These are phyloP conservation scores for Xylaria flabelliformis DNA, from an alignment of 495 filamentous ascomycete species.

Conservation along the genomic window DNA sequence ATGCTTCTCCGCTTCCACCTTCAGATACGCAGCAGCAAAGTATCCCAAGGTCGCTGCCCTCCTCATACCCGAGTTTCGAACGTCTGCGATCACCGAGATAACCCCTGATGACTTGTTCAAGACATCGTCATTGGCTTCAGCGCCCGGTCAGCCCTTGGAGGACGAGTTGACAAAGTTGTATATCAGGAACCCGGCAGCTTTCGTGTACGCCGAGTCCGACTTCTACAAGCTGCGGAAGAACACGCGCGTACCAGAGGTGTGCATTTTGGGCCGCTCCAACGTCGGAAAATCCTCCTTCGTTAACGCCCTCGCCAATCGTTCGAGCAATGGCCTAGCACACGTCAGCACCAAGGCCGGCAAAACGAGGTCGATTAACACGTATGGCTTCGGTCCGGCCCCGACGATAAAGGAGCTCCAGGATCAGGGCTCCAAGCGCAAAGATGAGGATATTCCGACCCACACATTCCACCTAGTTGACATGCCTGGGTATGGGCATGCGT, in stretches of 20 bases:
- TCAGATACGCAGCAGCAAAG: constrained; percentile 16
- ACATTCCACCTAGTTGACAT: constrained; percentile 80
- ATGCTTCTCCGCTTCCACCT: constrained; percentile 18
- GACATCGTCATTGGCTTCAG: constrained; percentile 26
- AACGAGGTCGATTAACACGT: constrained; percentile 85
- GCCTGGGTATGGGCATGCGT: constrained; percentile 90
- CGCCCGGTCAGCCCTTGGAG: constrained; percentile 28
- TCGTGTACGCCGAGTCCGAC: constrained; percentile 72
- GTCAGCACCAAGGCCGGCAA: constrained; percentile 76
- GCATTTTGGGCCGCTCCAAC: constrained; percentile 78
- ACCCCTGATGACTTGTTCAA: constrained; percentile 32
- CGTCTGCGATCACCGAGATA: constrained; percentile 20
- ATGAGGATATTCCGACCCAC: constrained; percentile 58
- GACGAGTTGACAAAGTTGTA: constrained; percentile 68
- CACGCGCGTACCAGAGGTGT: constrained; percentile 63
- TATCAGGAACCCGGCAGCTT: constrained; percentile 61
- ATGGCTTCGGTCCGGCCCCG: constrained; percentile 67
- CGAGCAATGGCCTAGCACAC: constrained; percentile 55
- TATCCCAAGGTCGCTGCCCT: constrained; percentile 33
- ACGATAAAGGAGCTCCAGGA: constrained; percentile 29
- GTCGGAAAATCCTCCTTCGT: constrained; percentile 90
- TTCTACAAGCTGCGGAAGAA: constrained; percentile 72
- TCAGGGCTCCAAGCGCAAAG: constrained; percentile 39
- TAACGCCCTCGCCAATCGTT: constrained; percentile 75
- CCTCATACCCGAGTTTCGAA: constrained; percentile 32